These are phyloP conservation scores for Fibroporia radiculosa DNA, from an alignment of 768 basidiomycete species.

Conservation along the genomic window DNA sequence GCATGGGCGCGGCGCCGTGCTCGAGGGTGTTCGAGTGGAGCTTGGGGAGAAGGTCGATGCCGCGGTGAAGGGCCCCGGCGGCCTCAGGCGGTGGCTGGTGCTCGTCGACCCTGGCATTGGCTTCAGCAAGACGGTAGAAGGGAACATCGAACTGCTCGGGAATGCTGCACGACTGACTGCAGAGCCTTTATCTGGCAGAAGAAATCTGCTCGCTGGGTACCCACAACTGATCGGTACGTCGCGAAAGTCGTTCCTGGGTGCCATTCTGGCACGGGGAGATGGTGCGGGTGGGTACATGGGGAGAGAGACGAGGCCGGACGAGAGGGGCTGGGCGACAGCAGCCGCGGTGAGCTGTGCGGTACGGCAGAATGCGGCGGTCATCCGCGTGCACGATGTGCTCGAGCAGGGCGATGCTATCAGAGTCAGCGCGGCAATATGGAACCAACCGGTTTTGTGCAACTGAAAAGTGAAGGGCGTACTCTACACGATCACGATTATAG, in stretches of 20 bases:
- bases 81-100: constrained; percentile 81
- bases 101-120: constrained; percentile 90
- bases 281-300: constrained; percentile 32
- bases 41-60: constrained; percentile 59
- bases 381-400: constrained; percentile 77
- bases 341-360: constrained; percentile 67
- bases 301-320: constrained; percentile 49
- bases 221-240: constrained; percentile 73
- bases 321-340: constrained; percentile 74
- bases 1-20: constrained; percentile 32
- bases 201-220: constrained; percentile 50
- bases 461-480: too few relatives aligned
- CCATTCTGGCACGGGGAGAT: constrained; percentile 44
- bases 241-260: constrained; percentile 78
- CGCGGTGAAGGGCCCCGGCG: constrained; percentile 59
- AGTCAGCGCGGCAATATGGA: constrained; percentile 33
- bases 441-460: too few relatives aligned
- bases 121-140: constrained; percentile 81
- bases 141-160: constrained; percentile 64
- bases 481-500: too few relatives aligned
- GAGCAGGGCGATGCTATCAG: constrained; percentile 69
- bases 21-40: constrained; percentile 65
- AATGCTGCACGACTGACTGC: constrained; percentile 39
- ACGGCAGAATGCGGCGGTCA: constrained; percentile 62
- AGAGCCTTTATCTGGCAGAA: constrained; percentile 19